phyloP scores from a whole-genome alignment of 2,329 filamentous ascomycete genomes.

The Beauveria australis region DNA sequence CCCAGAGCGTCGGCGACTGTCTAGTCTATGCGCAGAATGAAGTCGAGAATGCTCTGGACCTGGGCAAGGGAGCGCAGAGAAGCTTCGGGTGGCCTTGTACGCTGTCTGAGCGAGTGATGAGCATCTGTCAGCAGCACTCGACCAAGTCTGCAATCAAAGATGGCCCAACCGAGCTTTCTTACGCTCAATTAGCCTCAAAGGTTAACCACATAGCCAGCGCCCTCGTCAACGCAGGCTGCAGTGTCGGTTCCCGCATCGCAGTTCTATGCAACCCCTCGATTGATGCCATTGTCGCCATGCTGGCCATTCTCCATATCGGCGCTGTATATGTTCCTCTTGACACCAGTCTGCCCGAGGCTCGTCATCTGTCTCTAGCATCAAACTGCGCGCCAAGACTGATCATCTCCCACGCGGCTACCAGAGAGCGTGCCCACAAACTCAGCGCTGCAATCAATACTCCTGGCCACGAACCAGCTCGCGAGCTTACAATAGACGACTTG shows the following conservation, averaged over 20 bases:
- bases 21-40: not conserved
- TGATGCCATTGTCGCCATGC: conserved; percentile 28
- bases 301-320: conserved; percentile 32
- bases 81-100: not conserved
- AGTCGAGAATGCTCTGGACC: not conserved
- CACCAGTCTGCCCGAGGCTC: conserved; percentile 17
- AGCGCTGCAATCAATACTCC: not conserved
- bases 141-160: not conserved
- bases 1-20: not conserved
- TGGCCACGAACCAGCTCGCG: not conserved
- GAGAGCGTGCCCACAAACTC: not conserved
- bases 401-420: not conserved
- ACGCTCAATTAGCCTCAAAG: not conserved
- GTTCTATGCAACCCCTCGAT: conserved; percentile 31
- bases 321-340: conserved; percentile 34
- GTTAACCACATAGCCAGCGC: not conserved
- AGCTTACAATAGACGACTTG: not conserved
- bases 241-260: conserved; percentile 20
- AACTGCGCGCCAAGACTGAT: conserved; percentile 19
- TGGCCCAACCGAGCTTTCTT: not conserved
- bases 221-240: not conserved
- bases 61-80: not conserved
- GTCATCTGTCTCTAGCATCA: conserved; percentile 23
- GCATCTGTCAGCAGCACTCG: not conserved
- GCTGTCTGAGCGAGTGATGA: not conserved